Percentiles rank a stretch among this genome's conserved stretches.
Evolutionary conservation across 1,284 basidiomycete genomes (phyloP).

Genomic region (Moesziomyces globuligerus): DNA sequence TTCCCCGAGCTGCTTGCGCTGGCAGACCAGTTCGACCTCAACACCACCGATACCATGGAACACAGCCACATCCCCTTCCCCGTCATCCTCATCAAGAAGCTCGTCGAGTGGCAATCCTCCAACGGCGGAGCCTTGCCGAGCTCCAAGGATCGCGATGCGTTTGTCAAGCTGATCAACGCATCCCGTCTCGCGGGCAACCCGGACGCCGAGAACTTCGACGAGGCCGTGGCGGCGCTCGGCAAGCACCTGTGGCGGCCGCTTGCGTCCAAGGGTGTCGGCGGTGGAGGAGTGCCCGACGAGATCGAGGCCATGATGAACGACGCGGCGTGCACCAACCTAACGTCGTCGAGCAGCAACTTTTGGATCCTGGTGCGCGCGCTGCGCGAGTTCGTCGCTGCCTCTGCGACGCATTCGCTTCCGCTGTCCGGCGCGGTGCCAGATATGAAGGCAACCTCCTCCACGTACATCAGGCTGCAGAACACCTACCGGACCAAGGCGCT

Average conservation of each 20-base stretch:
- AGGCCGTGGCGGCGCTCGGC: conserved; percentile 58
- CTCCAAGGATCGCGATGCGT: conserved; percentile 78
- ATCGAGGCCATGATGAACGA: conserved; percentile 72
- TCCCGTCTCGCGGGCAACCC: conserved; percentile 74
- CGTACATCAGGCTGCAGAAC: conserved; percentile 82
- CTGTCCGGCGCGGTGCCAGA: conserved; percentile 82
- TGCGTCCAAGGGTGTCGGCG: conserved; percentile 37
- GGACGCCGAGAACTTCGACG: conserved; percentile 95
- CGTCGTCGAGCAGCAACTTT: conserved; percentile 74
- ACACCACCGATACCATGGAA: conserved; percentile 52
- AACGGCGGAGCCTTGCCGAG: conserved; percentile 70
- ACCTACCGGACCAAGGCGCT: conserved; percentile 79
- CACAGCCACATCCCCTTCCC: conserved; percentile 62
- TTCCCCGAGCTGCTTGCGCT: conserved; percentile 74
- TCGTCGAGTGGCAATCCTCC: conserved; percentile 79
- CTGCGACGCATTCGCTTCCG: conserved; percentile 69
- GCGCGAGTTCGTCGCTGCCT: conserved; percentile 71
- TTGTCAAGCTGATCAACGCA: conserved; percentile 75
- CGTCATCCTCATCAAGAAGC: conserved; percentile 73
- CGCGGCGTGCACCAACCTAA: conserved; percentile 69
- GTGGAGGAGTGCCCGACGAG: conserved; percentile 49
- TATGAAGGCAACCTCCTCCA: conserved; percentile 89
- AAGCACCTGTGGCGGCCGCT: conserved; percentile 63
- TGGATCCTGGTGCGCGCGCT: conserved; percentile 87
- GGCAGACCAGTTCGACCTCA: conserved; percentile 44